A percentile compares a stretch with the other conserved stretches of the same genome.
These are phyloP conservation scores for Aspergillus pseudonomiae DNA, from an alignment of 2,329 filamentous ascomycete genomes.

Conservation along the genomic window DNA sequence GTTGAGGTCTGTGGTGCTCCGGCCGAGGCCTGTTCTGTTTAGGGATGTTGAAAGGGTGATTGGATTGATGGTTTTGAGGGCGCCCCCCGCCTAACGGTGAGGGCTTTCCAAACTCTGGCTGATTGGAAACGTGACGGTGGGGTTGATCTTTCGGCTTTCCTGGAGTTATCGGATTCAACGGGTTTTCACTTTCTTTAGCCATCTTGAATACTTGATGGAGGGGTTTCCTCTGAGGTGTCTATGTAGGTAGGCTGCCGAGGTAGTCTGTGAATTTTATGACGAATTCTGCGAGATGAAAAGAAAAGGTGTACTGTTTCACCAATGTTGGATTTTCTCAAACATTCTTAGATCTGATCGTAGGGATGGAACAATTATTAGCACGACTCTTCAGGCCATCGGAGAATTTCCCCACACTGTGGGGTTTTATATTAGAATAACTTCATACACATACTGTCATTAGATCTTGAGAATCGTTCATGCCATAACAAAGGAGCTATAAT, in stretches of 20 bases:
- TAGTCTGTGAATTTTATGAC: background rate
- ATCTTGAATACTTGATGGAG: constrained; percentile 38
- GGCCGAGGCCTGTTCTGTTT: constrained; percentile 52
- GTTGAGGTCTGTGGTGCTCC: constrained; percentile 52
- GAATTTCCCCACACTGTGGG: background rate
- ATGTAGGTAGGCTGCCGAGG: background rate
- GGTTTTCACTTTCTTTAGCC: constrained; percentile 56
- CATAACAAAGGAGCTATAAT: background rate
- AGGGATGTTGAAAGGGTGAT: constrained; percentile 56
- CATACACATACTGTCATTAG: background rate
- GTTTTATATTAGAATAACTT: background rate
- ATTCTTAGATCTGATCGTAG: background rate
- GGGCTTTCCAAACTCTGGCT: constrained; percentile 61
- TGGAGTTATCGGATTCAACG: constrained; percentile 38
- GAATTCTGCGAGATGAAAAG: background rate
- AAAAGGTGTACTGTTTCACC: background rate
- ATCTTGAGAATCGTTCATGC: background rate
- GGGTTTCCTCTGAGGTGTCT: background rate
- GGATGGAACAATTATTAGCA: background rate
- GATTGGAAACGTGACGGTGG: constrained; percentile 38
- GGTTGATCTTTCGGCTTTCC: constrained; percentile 40
- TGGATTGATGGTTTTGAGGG: constrained; percentile 44
- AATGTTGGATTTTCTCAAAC: background rate
- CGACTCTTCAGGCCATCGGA: background rate
- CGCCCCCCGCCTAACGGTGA: constrained; percentile 54